Evolutionary conservation across 1,284 basidiomycete species (phyloP).

Genomic region (Apiotrichum montevideense): DNA sequence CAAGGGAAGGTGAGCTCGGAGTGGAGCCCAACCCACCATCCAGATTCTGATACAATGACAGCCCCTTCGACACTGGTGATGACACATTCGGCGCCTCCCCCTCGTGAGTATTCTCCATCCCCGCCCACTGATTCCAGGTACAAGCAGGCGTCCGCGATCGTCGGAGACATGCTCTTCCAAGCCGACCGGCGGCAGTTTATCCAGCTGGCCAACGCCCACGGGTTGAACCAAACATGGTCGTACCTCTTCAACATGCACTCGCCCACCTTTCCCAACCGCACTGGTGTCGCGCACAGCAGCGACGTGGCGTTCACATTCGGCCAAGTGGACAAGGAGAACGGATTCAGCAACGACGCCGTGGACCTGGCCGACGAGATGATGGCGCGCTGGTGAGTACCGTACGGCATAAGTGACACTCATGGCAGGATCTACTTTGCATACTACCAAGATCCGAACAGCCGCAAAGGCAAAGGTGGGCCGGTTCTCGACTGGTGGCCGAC

Average conservation of each 20-base stretch:
- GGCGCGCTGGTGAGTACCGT: background rate
- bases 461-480: too few species aligned
- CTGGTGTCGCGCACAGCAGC: slow-evolving; percentile 14
- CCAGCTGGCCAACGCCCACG: slow-evolving; percentile 21
- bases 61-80: slow-evolving; percentile 42
- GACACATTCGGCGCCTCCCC: slow-evolving; percentile 30
- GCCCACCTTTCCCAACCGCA: background rate
- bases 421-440: slow-evolving; percentile 43
- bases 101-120: slow-evolving; percentile 23
- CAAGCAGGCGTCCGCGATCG: slow-evolving; percentile 29
- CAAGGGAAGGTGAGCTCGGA: slow-evolving; percentile 10
- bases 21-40: too few species aligned
- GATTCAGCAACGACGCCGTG: background rate
- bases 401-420: background rate
- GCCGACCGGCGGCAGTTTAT: slow-evolving; percentile 28
- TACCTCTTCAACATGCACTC: slow-evolving; percentile 3
- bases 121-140: slow-evolving; percentile 10
- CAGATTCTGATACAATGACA: background rate
- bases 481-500: too few species aligned
- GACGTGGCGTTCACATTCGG: slow-evolving; percentile 26
- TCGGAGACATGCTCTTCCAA: slow-evolving; percentile 31
- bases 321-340: background rate
- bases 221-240: slow-evolving; percentile 28
- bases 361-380: background rate
- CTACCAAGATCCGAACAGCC: slow-evolving; percentile 34